A percentile compares a stretch with the other conserved stretches of the same genome.
phyloP scores from a whole-genome alignment of 1,284 basidiomycete species.

The Austroboletus olivaceoglutinosus region DNA sequence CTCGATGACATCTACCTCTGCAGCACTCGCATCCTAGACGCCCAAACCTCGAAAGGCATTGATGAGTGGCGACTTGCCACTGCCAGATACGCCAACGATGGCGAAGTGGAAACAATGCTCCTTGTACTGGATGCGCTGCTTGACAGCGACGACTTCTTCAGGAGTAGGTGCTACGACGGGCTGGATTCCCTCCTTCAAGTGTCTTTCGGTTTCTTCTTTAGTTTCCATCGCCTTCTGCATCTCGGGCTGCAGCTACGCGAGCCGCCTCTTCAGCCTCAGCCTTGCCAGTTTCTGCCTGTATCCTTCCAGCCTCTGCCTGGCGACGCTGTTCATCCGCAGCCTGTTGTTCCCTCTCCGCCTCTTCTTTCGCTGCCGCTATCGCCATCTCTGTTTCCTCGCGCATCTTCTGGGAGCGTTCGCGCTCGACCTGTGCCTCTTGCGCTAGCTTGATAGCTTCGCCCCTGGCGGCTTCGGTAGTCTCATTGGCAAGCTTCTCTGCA shows the following conservation, averaged over 20 bases:
- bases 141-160: slow-evolving; percentile 23
- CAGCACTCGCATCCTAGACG: slow-evolving; percentile 27
- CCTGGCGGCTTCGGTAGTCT: slow-evolving; percentile 23
- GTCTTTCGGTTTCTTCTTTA: slow-evolving; percentile 20
- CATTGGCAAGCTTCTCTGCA: slow-evolving; percentile 7
- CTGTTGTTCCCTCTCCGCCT: too few relatives aligned
- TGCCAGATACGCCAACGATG: slow-evolving; percentile 35
- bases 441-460: slow-evolving; percentile 23
- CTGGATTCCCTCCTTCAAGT: slow-evolving; percentile 27
- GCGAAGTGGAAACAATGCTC: slow-evolving; percentile 28
- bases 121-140: slow-evolving; percentile 23
- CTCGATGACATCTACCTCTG: slow-evolving; percentile 32
- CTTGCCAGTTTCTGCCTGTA: slow-evolving; percentile 13
- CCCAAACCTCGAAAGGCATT: slow-evolving; percentile 33
- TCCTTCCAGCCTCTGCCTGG: slow-evolving; percentile 23
- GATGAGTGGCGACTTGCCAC: slow-evolving; percentile 38
- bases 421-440: neutral
- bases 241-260: slow-evolving; percentile 22
- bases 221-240: slow-evolving; percentile 18
- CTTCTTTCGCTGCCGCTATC: too few relatives aligned
- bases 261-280: slow-evolving; percentile 28
- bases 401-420: too few relatives aligned
- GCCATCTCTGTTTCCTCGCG: too few relatives aligned
- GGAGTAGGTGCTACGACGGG: slow-evolving; percentile 30
- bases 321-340: slow-evolving; percentile 23